These are phyloP conservation scores for Botrytis galanthina DNA, from an alignment of 2,329 filamentous ascomycete genomes.

Conservation along the genomic window DNA sequence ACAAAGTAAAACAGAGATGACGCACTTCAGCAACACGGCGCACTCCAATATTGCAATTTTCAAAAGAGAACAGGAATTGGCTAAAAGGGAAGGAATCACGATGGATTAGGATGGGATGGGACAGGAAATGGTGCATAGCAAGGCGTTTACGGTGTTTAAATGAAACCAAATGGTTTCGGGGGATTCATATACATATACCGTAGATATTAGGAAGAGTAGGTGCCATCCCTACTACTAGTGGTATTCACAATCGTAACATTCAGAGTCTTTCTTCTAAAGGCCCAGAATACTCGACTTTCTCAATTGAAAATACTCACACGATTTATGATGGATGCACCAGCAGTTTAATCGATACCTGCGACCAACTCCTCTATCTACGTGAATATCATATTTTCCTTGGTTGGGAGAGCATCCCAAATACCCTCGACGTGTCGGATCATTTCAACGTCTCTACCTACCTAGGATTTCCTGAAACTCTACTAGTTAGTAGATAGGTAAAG, in stretches of 20 bases:
- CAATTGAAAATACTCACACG: background rate
- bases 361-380: no score
- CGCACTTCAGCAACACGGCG: no score
- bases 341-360: no score
- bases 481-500: no score
- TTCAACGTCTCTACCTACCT: no score
- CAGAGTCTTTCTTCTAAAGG: background rate
- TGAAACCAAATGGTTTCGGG: background rate
- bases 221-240: background rate
- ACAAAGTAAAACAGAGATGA: background rate
- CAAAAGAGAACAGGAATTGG: background rate
- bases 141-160: background rate
- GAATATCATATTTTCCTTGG: no score
- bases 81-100: background rate
- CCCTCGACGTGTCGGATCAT: no score
- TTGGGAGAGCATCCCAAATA: no score
- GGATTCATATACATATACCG: background rate
- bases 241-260: background rate
- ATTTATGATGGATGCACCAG: no score
- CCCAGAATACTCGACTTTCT: background rate
- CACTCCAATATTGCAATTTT: background rate
- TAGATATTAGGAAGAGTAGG: background rate
- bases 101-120: background rate
- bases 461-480: no score
- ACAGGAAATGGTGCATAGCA: conserved; percentile 7